Evolutionary conservation across 345 rosid genomes (phyloP), one percentile per base, ranked within the genome.

Genomic region (Salix arbutifolia): DNA sequence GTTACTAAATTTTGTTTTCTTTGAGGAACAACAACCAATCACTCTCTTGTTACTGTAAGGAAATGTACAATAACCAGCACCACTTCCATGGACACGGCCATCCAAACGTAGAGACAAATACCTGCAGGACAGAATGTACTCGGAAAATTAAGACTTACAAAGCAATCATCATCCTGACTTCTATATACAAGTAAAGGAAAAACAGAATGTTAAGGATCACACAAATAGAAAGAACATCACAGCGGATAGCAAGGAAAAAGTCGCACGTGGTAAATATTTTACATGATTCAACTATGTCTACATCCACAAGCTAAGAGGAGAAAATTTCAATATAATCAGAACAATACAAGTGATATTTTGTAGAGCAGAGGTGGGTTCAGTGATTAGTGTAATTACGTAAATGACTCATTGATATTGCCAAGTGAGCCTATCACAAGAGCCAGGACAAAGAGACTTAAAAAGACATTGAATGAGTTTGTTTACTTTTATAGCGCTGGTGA

Each of bases 41-140:
- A 3, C n/a, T 66, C 44, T 52, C n/a, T 6, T 1, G 58, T 52
- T 19, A 52, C 58, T 1, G n/a, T 7, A 28, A 65, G 3, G 68
- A 65, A 65, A 31, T 31, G 33, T 21, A 66, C 42, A 33, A 33
- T 93, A 91, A 74, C 97, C 99, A 61, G 90, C 92, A 31, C 98
- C 98, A 81, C 97, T 93, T 12, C 94, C 98, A 70, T 96, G 94
- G 40, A 93, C 98, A 77, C 97, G 94, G 23, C 99, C 98, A 65
- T 96, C 99, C 86, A 96, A 13, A 35, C 98, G 89, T 71, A 96
- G 84, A 53, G 98, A 96, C 77, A 91, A 70, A 82, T 96, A 91
- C 85, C 99, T 96, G 85, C 48, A 81, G 23, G 73, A 80, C 26
- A 67, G 76, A 3, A 64, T 3, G 25, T 3, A 56, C 26, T 21